Conservation (phyloP, 2,329 filamentous ascomycete species). For the Pseudocercospora macadamiae region DNA sequence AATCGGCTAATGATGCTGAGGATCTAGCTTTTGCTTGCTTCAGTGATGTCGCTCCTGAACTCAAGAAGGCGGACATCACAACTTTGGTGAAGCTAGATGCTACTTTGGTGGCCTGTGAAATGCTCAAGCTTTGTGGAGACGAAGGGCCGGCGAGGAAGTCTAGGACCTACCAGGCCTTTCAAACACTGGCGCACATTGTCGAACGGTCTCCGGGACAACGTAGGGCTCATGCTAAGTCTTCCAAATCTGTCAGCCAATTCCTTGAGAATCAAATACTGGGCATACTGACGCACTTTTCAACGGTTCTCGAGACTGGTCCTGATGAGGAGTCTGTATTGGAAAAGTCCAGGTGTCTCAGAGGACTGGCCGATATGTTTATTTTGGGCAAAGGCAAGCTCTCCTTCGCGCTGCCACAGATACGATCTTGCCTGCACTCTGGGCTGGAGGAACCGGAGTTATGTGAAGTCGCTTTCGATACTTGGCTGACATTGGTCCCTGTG, state of each 20-base stretch:
- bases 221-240: slow-evolving; percentile 50
- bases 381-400: slow-evolving; percentile 73
- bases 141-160: slow-evolving; percentile 54
- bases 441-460: slow-evolving; percentile 75
- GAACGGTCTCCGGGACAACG: slow-evolving; percentile 51
- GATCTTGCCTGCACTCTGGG: slow-evolving; percentile 86
- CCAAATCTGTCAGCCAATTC: slow-evolving; percentile 70
- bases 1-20: slow-evolving; percentile 66
- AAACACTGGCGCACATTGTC: slow-evolving; percentile 51
- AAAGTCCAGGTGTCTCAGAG: slow-evolving; percentile 75
- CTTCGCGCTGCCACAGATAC: slow-evolving; percentile 86
- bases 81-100: slow-evolving; percentile 75
- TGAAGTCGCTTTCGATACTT: slow-evolving; percentile 78
- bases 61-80: slow-evolving; percentile 66
- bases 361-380: slow-evolving; percentile 84
- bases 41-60: slow-evolving; percentile 68
- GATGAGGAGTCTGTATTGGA: slow-evolving; percentile 49
- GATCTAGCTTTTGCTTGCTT: slow-evolving; percentile 70
- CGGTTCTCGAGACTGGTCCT: slow-evolving; percentile 63
- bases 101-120: slow-evolving; percentile 74
- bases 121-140: slow-evolving; percentile 79
- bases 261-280: slow-evolving; percentile 83
- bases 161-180: slow-evolving; percentile 53
- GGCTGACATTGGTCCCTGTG: slow-evolving; percentile 75
- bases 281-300: slow-evolving; percentile 80